Percentiles rank a stretch among this genome's conserved stretches.
Conservation (phyloP, 2,329 filamentous ascomycete species). For the Trichoderma sp. region DNA sequence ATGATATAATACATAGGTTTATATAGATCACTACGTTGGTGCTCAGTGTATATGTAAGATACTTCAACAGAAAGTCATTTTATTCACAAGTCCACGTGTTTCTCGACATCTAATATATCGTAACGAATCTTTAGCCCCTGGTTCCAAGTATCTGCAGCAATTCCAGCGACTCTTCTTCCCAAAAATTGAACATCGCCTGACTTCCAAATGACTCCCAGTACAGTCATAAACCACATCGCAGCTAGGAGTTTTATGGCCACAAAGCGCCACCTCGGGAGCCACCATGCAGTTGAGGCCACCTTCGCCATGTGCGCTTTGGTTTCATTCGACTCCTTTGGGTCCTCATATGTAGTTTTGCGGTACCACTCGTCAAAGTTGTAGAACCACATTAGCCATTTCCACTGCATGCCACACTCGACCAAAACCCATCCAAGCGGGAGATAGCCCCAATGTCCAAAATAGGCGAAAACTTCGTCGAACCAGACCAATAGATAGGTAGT, state of each 20-base stretch:
- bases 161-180: background rate
- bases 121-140: background rate
- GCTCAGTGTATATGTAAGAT: background rate
- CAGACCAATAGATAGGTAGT: background rate
- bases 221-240: background rate
- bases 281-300: background rate
- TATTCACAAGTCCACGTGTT: background rate
- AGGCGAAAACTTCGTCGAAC: background rate
- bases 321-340: background rate
- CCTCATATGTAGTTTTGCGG: background rate
- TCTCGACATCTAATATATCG: background rate
- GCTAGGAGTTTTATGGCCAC: background rate
- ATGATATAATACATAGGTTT: background rate
- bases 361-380: constrained; percentile 1
- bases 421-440: background rate
- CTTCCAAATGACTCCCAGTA: background rate
- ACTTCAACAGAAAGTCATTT: background rate
- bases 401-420: constrained; percentile 9
- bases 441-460: constrained; percentile 1
- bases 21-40: background rate
- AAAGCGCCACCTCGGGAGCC: background rate
- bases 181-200: background rate
- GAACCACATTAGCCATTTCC: constrained; percentile 13
- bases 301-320: background rate
- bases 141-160: background rate